Conservation (phyloP, 495 filamentous ascomycete genomes). For the Penicillium nucicola region DNA sequence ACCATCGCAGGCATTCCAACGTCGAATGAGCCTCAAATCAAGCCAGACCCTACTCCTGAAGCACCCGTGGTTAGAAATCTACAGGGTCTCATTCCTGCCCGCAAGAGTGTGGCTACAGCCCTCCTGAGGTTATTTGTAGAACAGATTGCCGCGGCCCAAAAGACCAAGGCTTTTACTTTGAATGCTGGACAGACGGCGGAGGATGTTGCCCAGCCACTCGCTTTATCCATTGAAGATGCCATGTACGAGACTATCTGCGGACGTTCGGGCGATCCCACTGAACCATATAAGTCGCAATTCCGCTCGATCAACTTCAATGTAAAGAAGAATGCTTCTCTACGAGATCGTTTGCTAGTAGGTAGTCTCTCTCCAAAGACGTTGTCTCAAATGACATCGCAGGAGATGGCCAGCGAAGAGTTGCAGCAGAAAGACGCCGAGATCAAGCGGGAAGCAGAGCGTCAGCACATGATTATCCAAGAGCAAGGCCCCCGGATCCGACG, state of each 20-base stretch:
- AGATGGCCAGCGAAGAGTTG: slow-evolving; percentile 88
- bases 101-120: slow-evolving; percentile 47
- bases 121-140: slow-evolving; percentile 54
- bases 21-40: slow-evolving; percentile 22
- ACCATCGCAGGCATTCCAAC: slow-evolving; percentile 11
- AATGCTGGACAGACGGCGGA: slow-evolving; percentile 50
- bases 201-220: slow-evolving; percentile 53
- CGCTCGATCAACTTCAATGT: slow-evolving; percentile 74
- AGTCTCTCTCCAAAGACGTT: slow-evolving; percentile 68
- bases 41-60: slow-evolving; percentile 30
- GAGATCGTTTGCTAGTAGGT: slow-evolving; percentile 68
- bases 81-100: slow-evolving; percentile 47
- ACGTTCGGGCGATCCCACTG: slow-evolving; percentile 46
- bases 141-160: slow-evolving; percentile 48
- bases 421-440: slow-evolving; percentile 73
- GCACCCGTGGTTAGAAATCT: slow-evolving; percentile 17
- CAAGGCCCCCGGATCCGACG: slow-evolving; percentile 79
- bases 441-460: slow-evolving; percentile 78
- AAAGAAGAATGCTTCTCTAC: slow-evolving; percentile 78
- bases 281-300: slow-evolving; percentile 55
- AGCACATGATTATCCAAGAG: slow-evolving; percentile 79
- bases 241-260: slow-evolving; percentile 56
- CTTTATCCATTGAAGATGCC: slow-evolving; percentile 72
- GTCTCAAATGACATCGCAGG: slow-evolving; percentile 77
- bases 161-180: slow-evolving; percentile 48